Percentiles rank a stretch among this genome's conserved stretches.
phyloP scores from a whole-genome alignment of 2,329 filamentous ascomycete species.

The Gyromitra esculenta region DNA sequence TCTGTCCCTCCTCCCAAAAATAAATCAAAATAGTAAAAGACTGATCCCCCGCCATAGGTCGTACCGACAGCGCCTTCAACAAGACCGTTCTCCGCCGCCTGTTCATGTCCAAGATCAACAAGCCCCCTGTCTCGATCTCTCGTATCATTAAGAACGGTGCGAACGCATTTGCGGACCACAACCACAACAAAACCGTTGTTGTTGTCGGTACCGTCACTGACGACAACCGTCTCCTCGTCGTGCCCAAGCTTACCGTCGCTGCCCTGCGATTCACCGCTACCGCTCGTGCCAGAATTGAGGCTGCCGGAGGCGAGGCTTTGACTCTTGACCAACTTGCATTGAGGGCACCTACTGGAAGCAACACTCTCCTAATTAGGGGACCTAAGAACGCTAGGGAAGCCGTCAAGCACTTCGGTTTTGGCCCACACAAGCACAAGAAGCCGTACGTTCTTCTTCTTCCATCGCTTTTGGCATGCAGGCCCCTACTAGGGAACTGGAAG shows the following conservation, averaged over 20 bases:
- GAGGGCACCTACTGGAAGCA: constrained; percentile 91
- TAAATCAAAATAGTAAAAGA: not conserved
- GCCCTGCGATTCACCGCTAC: constrained; percentile 97
- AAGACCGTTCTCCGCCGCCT: constrained; percentile 97
- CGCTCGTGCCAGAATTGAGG: constrained; percentile 89
- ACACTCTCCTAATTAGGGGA: constrained; percentile 95
- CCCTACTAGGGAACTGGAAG: constrained; percentile 38
- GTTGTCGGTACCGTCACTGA: constrained; percentile 96
- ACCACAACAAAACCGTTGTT: constrained; percentile 81
- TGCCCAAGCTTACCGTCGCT: constrained; percentile 92
- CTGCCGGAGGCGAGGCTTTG: constrained; percentile 92
- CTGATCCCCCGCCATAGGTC: constrained; percentile 60
- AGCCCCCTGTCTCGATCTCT: constrained; percentile 91
- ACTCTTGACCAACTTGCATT: constrained; percentile 98
- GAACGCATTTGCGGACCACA: constrained; percentile 65
- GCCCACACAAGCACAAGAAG: constrained; percentile 93
- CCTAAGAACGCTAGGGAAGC: constrained; percentile 99
- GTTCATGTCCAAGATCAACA: constrained; percentile 99
- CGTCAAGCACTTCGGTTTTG: constrained; percentile 98
- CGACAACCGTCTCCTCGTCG: constrained; percentile 89
- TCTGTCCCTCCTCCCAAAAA: not conserved
- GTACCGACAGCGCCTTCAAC: constrained; percentile 98
- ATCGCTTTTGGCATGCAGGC: not conserved
- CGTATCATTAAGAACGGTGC: constrained; percentile 76
- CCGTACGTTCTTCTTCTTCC: constrained; percentile 65